A percentile compares a stretch with the other conserved stretches of the same genome.
Evolutionary conservation across 2,329 filamentous ascomycete genomes (phyloP).

Genomic region (Diaporthe citriasiana): DNA sequence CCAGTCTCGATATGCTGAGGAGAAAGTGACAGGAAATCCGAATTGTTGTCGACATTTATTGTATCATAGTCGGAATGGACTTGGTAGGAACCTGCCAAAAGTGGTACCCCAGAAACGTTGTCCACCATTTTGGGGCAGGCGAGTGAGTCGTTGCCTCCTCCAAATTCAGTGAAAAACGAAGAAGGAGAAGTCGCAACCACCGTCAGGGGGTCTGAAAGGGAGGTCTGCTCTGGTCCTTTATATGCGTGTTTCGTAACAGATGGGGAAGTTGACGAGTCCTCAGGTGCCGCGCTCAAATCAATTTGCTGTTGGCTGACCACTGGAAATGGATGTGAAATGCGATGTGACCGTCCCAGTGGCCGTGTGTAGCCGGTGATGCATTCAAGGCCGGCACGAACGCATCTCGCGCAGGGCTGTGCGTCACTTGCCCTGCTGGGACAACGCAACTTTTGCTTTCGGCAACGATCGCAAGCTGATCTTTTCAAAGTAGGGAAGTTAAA

Average conservation of each 20-base stretch:
- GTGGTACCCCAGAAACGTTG: background rate
- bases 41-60: background rate
- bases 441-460: slow-evolving; percentile 21
- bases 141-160: background rate
- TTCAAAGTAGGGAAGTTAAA: slow-evolving; percentile 9
- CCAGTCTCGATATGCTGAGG: background rate
- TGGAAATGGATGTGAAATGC: background rate
- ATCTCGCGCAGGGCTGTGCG: slow-evolving; percentile 8
- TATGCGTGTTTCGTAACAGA: too few species aligned
- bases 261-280: background rate
- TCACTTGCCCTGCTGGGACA: slow-evolving; percentile 19
- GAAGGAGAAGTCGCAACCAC: background rate
- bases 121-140: background rate
- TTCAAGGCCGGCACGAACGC: slow-evolving; percentile 6
- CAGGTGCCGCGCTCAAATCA: background rate
- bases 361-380: slow-evolving; percentile 15
- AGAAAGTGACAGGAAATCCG: background rate
- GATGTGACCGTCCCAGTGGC: slow-evolving; percentile 13
- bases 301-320: background rate
- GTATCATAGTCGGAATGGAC: background rate
- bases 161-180: background rate
- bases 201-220: background rate
- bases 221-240: too few species aligned
- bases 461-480: slow-evolving; percentile 15
- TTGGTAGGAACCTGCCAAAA: background rate